Evolutionary conservation across 2,329 filamentous ascomycete species (phyloP).

Genomic region (Triangularia verruculosa): DNA sequence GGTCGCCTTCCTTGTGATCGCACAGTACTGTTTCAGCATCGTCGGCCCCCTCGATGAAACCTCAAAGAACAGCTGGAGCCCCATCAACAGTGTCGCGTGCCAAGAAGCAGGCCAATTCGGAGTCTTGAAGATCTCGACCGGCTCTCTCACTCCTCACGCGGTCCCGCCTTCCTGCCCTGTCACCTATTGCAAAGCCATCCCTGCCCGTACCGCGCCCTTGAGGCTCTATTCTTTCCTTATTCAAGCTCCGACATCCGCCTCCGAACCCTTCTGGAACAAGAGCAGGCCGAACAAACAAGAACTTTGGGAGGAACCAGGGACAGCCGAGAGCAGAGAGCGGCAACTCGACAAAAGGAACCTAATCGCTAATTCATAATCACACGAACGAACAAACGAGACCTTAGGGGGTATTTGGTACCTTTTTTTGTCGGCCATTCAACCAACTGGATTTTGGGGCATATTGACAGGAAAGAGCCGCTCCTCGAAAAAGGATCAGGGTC

Average conservation of each 20-base stretch:
- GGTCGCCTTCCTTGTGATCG: conserved; percentile 15
- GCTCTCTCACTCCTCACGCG: conserved; percentile 8
- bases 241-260: neutral
- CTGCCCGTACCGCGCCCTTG: conserved; percentile 15
- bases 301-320: neutral
- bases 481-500: neutral
- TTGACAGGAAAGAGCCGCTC: neutral
- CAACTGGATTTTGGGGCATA: conserved; percentile 7
- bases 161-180: conserved; percentile 17
- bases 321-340: neutral
- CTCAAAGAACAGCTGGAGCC: conserved; percentile 12
- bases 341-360: neutral
- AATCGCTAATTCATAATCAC: neutral
- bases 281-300: conserved; percentile 1
- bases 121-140: conserved; percentile 19
- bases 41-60: conserved; percentile 22
- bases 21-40: conserved; percentile 22
- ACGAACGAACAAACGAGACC: neutral
- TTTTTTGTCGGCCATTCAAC: neutral
- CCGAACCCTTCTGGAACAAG: conserved; percentile 14
- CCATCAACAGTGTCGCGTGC: conserved; percentile 18
- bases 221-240: conserved; percentile 3
- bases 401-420: neutral
- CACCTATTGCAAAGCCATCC: conserved; percentile 16
- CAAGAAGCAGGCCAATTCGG: conserved; percentile 24